Percentiles rank a stretch among this genome's conserved stretches.
These are phyloP conservation scores for Amanita fuliginea DNA, from an alignment of 768 basidiomycete genomes.

Conservation along the genomic window DNA sequence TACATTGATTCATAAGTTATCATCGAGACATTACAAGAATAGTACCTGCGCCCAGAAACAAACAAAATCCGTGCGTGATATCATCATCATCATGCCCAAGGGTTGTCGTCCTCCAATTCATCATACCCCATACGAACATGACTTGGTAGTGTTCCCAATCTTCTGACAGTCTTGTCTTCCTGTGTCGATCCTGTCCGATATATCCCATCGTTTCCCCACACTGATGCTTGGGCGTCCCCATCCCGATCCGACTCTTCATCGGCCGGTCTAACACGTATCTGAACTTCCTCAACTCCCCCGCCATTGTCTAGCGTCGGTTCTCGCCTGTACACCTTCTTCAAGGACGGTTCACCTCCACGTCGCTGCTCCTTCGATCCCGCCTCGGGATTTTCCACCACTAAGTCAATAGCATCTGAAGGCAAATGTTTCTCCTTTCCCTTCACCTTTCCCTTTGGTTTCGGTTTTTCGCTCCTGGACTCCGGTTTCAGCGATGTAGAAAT, in stretches of 20 bases:
- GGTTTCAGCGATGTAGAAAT: slow-evolving; percentile 7
- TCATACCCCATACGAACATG: slow-evolving; percentile 32
- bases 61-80: too few relatives aligned
- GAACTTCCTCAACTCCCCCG: slow-evolving; percentile 20
- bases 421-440: neutral
- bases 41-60: too few relatives aligned
- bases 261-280: slow-evolving; percentile 31
- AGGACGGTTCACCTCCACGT: slow-evolving; percentile 47
- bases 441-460: neutral
- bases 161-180: slow-evolving; percentile 16
- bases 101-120: slow-evolving; percentile 40
- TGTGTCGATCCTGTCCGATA: neutral
- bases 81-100: slow-evolving; percentile 39
- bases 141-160: slow-evolving; percentile 32
- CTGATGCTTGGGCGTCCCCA: neutral
- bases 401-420: slow-evolving; percentile 66
- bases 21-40: too few relatives aligned
- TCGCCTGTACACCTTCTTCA: slow-evolving; percentile 41
- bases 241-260: slow-evolving; percentile 12
- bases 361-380: slow-evolving; percentile 48
- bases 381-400: slow-evolving; percentile 63
- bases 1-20: neutral
- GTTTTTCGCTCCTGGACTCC: neutral
- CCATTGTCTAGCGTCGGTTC: slow-evolving; percentile 30
- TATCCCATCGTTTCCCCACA: neutral